phyloP scores from a whole-genome alignment of 495 filamentous ascomycete genomes.

The Talaromyces proteolyticus region DNA sequence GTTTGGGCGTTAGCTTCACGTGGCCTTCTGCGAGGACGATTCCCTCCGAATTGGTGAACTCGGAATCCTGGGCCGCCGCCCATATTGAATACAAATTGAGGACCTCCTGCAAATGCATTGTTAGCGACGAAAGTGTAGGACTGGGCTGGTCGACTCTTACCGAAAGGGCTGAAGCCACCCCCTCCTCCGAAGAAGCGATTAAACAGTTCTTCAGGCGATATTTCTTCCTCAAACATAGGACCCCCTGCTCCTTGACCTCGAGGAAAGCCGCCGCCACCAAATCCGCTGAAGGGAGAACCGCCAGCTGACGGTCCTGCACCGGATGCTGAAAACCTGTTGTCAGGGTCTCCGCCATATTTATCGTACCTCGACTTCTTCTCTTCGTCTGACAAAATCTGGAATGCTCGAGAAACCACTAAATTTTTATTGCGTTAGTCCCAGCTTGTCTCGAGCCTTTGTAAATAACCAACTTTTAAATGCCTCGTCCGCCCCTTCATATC shows the following conservation, averaged over 20 bases:
- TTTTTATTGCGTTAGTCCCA: not conserved
- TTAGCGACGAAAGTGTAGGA: not conserved
- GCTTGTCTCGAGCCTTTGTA: not conserved
- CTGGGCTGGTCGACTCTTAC: conserved; percentile 26
- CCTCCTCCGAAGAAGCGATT: conserved; percentile 88
- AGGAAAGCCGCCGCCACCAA: conserved; percentile 52
- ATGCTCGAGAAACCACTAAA: conserved; percentile 90
- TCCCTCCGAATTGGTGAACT: conserved; percentile 81
- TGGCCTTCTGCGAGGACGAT: conserved; percentile 60
- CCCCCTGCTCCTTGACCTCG: conserved; percentile 40
- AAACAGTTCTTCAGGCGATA: conserved; percentile 95
- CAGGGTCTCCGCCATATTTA: conserved; percentile 84
- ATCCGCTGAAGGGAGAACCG: conserved; percentile 68
- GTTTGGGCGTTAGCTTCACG: conserved; percentile 52
- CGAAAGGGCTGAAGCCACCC: conserved; percentile 54
- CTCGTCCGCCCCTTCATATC: conserved; percentile 93
- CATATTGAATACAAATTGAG: conserved; percentile 88
- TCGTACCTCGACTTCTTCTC: conserved; percentile 89
- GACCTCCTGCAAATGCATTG: conserved; percentile 57
- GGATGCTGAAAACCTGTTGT: conserved; percentile 68
- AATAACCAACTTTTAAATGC: conserved; percentile 77
- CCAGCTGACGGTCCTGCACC: conserved; percentile 28
- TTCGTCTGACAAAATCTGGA: conserved; percentile 86
- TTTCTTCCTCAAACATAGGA: conserved; percentile 77
- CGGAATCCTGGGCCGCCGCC: conserved; percentile 76